Evolutionary conservation across 768 basidiomycete genomes (phyloP), one percentile per base, ranked within the genome.

Genomic region (Russula earlei): DNA sequence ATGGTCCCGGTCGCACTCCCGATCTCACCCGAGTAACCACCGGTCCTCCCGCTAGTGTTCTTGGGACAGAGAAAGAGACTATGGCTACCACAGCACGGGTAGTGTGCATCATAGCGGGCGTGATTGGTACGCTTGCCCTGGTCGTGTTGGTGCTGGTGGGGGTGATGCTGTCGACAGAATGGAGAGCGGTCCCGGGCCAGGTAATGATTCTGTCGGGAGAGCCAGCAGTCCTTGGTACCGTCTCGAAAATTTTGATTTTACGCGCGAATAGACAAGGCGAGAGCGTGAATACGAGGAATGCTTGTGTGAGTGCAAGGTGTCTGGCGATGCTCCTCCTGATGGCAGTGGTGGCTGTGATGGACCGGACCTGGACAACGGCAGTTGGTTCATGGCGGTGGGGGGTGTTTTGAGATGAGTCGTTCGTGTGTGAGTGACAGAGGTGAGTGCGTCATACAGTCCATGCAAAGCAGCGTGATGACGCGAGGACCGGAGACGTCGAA

Each of bases 241-340:
- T 41, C 54, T 15, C 37, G 47, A n/a, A 37, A 49, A 9, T 49
- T n/a, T 43, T 15, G 54, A 55, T 22, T 55, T 36, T 44, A 17
- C 48, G 54, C 41, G 41, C 2, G 54, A 55, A 5, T 41, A 48
- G 9, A 10, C 4, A 12, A 42, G 41, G 33, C 40, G 54, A 8
- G 41, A 55, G 9, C 48, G 41, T 4, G 54, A 49, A 15, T 55
- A 55, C 34, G 5, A 44, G n/a, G 24, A 37, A 1, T 43, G 36
- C 1, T 29, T 38, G 1, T 40, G 48, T 5, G 48, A 55, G 33
- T 19, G 48, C 7, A 36, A 24, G 34, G 1, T 38, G n/a, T 54
- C 54, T 40, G 29, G n/a, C n/a, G n/a, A n/a, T n/a, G n/a, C n/a
- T n/a, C n/a, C n/a, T n/a, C n/a, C n/a, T n/a, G n/a, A n/a, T n/a